Percentiles rank a stretch among this genome's conserved stretches.
Conservation (phyloP, 2,329 filamentous ascomycete genomes). For the Trichoderma arundinaceum region DNA sequence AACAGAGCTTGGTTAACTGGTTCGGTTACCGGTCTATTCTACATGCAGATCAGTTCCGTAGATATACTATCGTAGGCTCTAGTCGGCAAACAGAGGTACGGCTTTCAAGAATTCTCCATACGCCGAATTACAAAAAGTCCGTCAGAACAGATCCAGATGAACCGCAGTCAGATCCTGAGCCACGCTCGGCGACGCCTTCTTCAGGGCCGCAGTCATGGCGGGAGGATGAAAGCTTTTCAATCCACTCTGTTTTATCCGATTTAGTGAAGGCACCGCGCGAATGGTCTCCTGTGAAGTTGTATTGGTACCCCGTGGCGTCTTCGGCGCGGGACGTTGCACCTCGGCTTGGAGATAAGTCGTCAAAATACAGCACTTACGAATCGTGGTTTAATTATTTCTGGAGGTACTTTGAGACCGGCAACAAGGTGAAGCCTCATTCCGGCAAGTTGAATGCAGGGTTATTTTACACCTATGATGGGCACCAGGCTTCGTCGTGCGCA, state of each 20-base stretch:
- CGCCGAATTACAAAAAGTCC: constrained; percentile 43
- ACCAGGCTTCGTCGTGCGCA: constrained; percentile 42
- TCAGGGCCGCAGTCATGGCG: background rate
- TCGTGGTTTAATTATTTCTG: constrained; percentile 39
- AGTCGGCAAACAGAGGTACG: constrained; percentile 34
- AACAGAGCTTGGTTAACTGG: constrained; percentile 67
- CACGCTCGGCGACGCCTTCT: background rate
- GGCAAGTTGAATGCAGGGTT: constrained; percentile 47
- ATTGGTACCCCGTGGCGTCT: constrained; percentile 51
- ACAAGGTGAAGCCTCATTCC: too few species aligned
- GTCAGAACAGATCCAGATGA: constrained; percentile 48
- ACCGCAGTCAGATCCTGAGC: constrained; percentile 17
- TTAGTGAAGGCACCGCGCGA: background rate
- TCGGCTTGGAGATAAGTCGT: constrained; percentile 36
- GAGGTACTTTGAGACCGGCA: background rate
- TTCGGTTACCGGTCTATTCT: constrained; percentile 63
- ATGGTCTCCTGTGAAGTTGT: constrained; percentile 43
- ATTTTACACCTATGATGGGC: constrained; percentile 56
- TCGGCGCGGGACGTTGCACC: constrained; percentile 39
- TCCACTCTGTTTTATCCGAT: background rate
- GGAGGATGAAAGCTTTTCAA: background rate
- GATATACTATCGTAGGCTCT: constrained; percentile 62
- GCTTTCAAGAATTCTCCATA: constrained; percentile 37
- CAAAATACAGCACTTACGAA: constrained; percentile 35
- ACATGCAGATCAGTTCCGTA: constrained; percentile 57